A percentile compares a stretch with the other conserved stretches of the same genome.
phyloP scores from a whole-genome alignment of 2,329 filamentous ascomycete genomes.

The Paracamarosporium sp. region DNA sequence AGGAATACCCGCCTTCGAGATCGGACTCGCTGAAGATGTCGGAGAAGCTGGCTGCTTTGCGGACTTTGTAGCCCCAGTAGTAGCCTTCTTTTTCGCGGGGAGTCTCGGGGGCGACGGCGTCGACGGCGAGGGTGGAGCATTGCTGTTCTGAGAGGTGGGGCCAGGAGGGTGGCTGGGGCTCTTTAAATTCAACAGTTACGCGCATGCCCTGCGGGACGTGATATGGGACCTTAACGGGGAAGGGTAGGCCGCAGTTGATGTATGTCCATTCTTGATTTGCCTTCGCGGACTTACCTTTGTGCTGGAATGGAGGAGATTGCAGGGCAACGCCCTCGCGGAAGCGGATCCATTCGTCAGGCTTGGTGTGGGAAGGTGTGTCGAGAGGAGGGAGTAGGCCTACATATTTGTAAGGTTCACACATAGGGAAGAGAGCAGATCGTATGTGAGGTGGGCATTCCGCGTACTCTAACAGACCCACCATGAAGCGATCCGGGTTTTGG shows the following conservation, averaged over 20 bases:
- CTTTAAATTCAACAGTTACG: slow-evolving; percentile 73
- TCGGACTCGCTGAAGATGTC: slow-evolving; percentile 78
- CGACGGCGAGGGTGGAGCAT: slow-evolving; percentile 50
- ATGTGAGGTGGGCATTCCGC: slow-evolving; percentile 86
- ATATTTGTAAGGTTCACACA: slow-evolving; percentile 78
- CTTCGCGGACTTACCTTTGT: slow-evolving; percentile 53
- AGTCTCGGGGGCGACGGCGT: slow-evolving; percentile 70
- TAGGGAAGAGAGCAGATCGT: slow-evolving; percentile 67
- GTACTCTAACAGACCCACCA: slow-evolving; percentile 79
- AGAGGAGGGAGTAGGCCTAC: slow-evolving; percentile 77
- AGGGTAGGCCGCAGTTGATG: slow-evolving; percentile 59
- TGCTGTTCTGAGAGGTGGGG: slow-evolving; percentile 30
- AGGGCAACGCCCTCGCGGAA: slow-evolving; percentile 81
- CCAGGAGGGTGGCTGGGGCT: slow-evolving; percentile 48
- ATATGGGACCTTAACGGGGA: slow-evolving; percentile 60
- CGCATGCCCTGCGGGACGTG: slow-evolving; percentile 71
- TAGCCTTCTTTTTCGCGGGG: slow-evolving; percentile 80
- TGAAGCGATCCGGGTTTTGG: slow-evolving; percentile 78
- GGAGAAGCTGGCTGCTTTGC: slow-evolving; percentile 71
- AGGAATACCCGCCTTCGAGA: slow-evolving; percentile 79
- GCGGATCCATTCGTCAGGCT: slow-evolving; percentile 76
- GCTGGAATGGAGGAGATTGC: slow-evolving; percentile 20
- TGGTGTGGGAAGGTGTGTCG: slow-evolving; percentile 85
- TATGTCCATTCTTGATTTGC: slow-evolving; percentile 40
- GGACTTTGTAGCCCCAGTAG: slow-evolving; percentile 84